These are phyloP conservation scores for Suhomyces prunicola DNA, from an alignment of 805 yeast genomes.

Conservation along the genomic window DNA sequence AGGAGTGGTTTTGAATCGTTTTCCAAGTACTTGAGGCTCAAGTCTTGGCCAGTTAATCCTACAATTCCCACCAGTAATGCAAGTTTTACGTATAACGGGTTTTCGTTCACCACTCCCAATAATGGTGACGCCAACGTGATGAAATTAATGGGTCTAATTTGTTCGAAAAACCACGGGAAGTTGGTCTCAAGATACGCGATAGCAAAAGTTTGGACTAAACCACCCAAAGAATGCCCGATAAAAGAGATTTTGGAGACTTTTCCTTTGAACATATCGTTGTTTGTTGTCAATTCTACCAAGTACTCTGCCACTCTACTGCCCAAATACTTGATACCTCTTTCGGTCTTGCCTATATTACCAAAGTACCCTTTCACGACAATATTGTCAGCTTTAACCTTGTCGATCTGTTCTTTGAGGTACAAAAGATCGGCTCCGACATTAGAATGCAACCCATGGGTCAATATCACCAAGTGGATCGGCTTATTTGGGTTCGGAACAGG, in stretches of 20 bases:
- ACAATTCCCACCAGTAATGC: constrained; percentile 84
- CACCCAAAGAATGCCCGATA: constrained; percentile 92
- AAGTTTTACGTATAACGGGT: constrained; percentile 78
- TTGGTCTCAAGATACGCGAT: constrained; percentile 70
- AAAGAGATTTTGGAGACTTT: constrained; percentile 69
- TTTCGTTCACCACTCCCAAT: constrained; percentile 83
- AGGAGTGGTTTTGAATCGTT: constrained; percentile 59
- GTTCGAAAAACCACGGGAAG: constrained; percentile 67
- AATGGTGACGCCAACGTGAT: constrained; percentile 85
- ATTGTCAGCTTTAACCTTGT: constrained; percentile 52
- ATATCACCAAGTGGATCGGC: constrained; percentile 78
- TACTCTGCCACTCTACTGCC: constrained; percentile 81
- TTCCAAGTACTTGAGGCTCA: constrained; percentile 57
- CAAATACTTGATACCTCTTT: constrained; percentile 77
- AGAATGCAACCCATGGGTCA: constrained; percentile 92
- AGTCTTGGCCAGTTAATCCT: constrained; percentile 91
- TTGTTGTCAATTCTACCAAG: constrained; percentile 52
- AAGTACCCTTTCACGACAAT: constrained; percentile 78
- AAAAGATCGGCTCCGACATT: constrained; percentile 89
- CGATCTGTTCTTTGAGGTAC: constrained; percentile 78
- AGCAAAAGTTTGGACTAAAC: constrained; percentile 87
- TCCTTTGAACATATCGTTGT: constrained; percentile 35
- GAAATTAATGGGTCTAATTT: constrained; percentile 70
- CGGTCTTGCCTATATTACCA: constrained; percentile 85
- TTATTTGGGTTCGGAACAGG: constrained; percentile 47